Evolutionary conservation across 495 filamentous ascomycete genomes (phyloP).

Genomic region (Trichoderma parareesei): DNA sequence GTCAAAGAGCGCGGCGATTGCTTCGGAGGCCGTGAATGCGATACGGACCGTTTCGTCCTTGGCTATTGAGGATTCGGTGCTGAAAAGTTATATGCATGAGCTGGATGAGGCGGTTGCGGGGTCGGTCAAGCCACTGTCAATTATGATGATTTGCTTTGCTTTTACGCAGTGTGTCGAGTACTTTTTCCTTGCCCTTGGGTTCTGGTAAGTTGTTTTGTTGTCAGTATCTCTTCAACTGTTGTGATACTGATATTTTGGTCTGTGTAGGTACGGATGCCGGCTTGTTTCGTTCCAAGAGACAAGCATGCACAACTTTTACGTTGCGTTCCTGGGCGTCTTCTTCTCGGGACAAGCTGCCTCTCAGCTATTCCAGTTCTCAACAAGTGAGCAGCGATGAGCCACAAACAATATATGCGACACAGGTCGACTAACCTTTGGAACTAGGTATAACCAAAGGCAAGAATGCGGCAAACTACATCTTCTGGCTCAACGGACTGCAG

Average conservation of each 20-base stretch:
- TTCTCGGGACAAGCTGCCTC: constrained; percentile 45
- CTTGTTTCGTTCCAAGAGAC: constrained; percentile 43
- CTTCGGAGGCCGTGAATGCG: constrained; percentile 44
- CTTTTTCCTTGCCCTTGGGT: constrained; percentile 45
- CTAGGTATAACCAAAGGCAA: constrained; percentile 36
- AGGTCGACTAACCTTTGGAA: neutral
- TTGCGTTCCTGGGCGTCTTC: constrained; percentile 51
- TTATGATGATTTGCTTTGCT: constrained; percentile 19
- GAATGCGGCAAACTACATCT: constrained; percentile 39
- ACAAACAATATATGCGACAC: neutral
- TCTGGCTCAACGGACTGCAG: constrained; percentile 30
- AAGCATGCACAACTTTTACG: constrained; percentile 43
- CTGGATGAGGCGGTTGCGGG: constrained; percentile 16
- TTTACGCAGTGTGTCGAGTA: constrained; percentile 28
- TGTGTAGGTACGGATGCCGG: constrained; percentile 34
- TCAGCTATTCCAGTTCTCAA: constrained; percentile 43
- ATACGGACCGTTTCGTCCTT: constrained; percentile 49
- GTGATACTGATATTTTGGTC: neutral
- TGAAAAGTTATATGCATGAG: constrained; percentile 17
- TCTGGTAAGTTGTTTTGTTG: constrained; percentile 36
- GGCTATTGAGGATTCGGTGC: constrained; percentile 30
- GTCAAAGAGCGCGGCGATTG: constrained; percentile 24
- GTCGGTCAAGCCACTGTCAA: constrained; percentile 19
- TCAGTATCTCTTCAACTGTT: neutral
- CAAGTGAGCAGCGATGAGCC: constrained; percentile 16